A percentile compares a stretch with the other conserved stretches of the same genome.
phyloP scores from a whole-genome alignment of 1,284 basidiomycete genomes.

The Termitomyces sp. region DNA sequence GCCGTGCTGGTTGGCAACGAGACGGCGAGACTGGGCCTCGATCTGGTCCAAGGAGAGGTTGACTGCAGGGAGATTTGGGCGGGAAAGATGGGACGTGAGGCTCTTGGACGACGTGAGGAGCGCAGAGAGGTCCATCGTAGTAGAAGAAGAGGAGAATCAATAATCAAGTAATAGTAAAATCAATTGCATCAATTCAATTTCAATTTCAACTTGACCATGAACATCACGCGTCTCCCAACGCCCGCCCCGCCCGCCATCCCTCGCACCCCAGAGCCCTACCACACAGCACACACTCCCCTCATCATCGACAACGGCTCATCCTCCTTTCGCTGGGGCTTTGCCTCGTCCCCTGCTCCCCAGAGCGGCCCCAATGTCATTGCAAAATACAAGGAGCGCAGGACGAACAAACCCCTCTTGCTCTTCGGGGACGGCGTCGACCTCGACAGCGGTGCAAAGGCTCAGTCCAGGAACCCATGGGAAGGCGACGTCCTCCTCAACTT shows the following conservation, averaged over 20 bases:
- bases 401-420: conserved; percentile 72
- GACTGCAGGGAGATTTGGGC: conserved; percentile 78
- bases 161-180: background rate
- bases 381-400: conserved; percentile 85
- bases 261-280: conserved; percentile 33
- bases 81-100: conserved; percentile 69
- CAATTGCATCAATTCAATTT: background rate
- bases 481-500: conserved; percentile 87
- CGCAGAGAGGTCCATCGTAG: conserved; percentile 56
- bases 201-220: background rate
- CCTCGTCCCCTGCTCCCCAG: conserved; percentile 45
- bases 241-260: conserved; percentile 29
- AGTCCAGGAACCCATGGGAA: conserved; percentile 82
- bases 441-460: conserved; percentile 77
- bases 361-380: conserved; percentile 69
- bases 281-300: conserved; percentile 53
- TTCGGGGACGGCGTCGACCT: conserved; percentile 84
- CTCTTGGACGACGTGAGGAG: conserved; percentile 68
- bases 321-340: conserved; percentile 87
- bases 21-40: conserved; percentile 79
- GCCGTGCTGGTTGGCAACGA: conserved; percentile 67
- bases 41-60: conserved; percentile 90
- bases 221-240: conserved; percentile 27
- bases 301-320: conserved; percentile 94
- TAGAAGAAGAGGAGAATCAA: conserved; percentile 22